Base-by-base conservation (phyloP, 305 asterid genomes). In the Solanum hybrid region DNA sequence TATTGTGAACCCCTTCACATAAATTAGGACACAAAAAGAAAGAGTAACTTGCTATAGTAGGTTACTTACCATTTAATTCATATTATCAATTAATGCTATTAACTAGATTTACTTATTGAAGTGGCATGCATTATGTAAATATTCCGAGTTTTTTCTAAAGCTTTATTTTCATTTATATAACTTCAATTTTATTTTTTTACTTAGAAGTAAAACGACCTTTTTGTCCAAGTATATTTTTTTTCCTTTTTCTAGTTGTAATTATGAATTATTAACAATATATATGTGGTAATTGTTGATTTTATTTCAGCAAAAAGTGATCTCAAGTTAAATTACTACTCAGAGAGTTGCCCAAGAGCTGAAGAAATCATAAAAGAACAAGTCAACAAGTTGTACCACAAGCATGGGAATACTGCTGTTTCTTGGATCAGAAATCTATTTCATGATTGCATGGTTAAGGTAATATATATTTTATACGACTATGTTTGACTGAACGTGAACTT, bases 371-470 rank as follows among this genome's bases (percentile, higher is more conserved):
- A 94, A 88, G 95, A 93, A 57, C 94, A 97, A 93, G 98, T 97
- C 45, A 90, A 76, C 72, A 79, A 73, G 13, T 85, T 97, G 3
- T 95, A 95, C 86, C 31, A 93, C 31, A 89, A 92, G 89, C 96
- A 95, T 29, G 94, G 94, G 4, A 94, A 94, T 36, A 97, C 98
- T 0, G 98, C 98, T 0, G 93, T 95, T 92, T 97, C 99, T 1
- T 97, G 97, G 98, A 87, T 97, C 86, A 91, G 99, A 92, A 95
- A 93, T 89, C 93, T 97, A 89, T 97, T 97, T 93, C 99, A 97
- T 57, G 99, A 96, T 83, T 97, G 99, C 90, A 81, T 89, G 61
- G 97, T 97, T 87, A 92, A 94, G 97, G 99, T 95, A 73, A 41
- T 84, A 29, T 15, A 5, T 4, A 8, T 32, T 77, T 77, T 17